phyloP scores from a whole-genome alignment of 2,329 filamentous ascomycete species.

The Sporothrix dimorphospora region DNA sequence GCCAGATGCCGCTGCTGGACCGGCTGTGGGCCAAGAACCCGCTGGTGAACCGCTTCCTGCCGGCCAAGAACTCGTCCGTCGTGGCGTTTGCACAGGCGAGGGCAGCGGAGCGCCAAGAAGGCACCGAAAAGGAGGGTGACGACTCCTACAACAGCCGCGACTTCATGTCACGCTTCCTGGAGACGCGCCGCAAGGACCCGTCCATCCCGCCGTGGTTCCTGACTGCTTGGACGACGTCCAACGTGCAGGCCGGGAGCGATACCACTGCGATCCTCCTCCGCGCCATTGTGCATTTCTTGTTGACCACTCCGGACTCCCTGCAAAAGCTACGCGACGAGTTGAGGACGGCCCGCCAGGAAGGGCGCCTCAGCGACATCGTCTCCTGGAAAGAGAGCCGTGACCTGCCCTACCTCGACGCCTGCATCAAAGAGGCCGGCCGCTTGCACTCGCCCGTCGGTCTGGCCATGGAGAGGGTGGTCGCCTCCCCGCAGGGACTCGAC shows the following conservation, averaged over 20 bases:
- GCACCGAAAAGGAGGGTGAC: constrained; percentile 24
- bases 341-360: constrained; percentile 32
- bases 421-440: constrained; percentile 55
- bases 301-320: constrained; percentile 39
- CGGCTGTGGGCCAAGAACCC: constrained; percentile 46
- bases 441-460: constrained; percentile 54
- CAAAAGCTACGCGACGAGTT: constrained; percentile 43
- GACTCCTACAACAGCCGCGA: constrained; percentile 40
- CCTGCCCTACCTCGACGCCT: constrained; percentile 53
- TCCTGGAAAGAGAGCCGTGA: constrained; percentile 35
- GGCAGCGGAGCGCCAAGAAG: background rate
- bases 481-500: constrained; percentile 40
- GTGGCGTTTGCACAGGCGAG: constrained; percentile 25
- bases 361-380: constrained; percentile 19
- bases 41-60: constrained; percentile 36
- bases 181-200: constrained; percentile 36
- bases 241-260: constrained; percentile 43
- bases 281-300: constrained; percentile 43
- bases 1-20: constrained; percentile 43
- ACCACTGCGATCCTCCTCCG: constrained; percentile 43
- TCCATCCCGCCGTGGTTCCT: constrained; percentile 30
- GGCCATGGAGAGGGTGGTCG: constrained; percentile 53
- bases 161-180: constrained; percentile 48
- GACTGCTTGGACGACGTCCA: constrained; percentile 44
- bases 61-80: constrained; percentile 25